Evolutionary conservation across 2,329 filamentous ascomycete species (phyloP), one percentile per base, ranked within the genome.

Genomic region (Coniochaeta hoffmannii): DNA sequence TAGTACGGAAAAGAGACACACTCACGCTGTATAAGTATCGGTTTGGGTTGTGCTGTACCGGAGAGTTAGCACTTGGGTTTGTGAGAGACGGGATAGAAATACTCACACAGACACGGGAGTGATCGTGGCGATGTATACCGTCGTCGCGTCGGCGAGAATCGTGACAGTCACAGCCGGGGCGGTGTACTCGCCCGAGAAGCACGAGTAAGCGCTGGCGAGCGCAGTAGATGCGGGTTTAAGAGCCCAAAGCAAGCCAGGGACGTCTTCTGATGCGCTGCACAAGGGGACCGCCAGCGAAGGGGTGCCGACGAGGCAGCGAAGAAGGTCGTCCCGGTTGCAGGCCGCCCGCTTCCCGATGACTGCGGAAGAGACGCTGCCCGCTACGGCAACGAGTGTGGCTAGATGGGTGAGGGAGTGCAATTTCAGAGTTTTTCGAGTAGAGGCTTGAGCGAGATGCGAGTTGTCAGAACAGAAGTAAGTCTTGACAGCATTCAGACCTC

Each of bases 171-270:
- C 32, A 32, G 34, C 34, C 2, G 51, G 24, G 11, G 51, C 31
- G n/a, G 51, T 38, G 28, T 53, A 53, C 10, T 36, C 35, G 11
- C 19, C 32, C 8, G 51, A 53, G 51, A 53, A 53, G 34, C 51
- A 53, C 2, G 51, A 53, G 51, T 32, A 53, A 10, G 51, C 51
- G 24, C 51, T 53, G 5, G 51, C 24, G 12, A 53, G 1, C 9
- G 32, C 51, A 6, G 17, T 36, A n/a, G 34, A 3, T 14, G 9
- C 9, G 6, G 51, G 32, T 6, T 22, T 53, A 32, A 53, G 51
- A 5, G 32, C 15, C n/a, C 35, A 32, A 53, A n/a, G 34, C 51
- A 53, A 9, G 51, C 51, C 17, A 53, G 51, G 6, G 51, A 53
- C 15, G 51, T 53, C 41, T 46, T 46, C 51, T 15, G 51, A 38